phyloP scores from a whole-genome alignment of 148 eudicot genomes.

The Vaccinium myrtillus region DNA sequence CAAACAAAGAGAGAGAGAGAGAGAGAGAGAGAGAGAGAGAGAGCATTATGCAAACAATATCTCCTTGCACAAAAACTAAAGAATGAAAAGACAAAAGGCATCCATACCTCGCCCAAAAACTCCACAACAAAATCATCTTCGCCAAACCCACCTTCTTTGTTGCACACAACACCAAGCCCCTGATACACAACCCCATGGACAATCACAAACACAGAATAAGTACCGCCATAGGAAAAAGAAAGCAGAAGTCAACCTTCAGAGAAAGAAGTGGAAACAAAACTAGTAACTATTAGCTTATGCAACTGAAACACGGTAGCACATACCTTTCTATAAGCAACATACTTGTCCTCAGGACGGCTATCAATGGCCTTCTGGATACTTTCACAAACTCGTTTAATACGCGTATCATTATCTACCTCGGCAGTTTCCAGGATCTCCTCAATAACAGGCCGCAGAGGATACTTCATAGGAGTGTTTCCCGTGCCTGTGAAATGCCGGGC shows the following conservation, averaged over 20 bases:
- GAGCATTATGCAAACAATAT: background rate
- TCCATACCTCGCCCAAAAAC: conserved; percentile 86
- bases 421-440: conserved; percentile 65
- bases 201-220: conserved; percentile 5
- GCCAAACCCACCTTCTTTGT: conserved; percentile 87
- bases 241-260: background rate
- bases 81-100: background rate
- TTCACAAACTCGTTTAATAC: conserved; percentile 52
- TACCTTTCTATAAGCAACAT: conserved; percentile 97
- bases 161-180: conserved; percentile 99
- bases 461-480: conserved; percentile 85
- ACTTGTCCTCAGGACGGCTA: conserved; percentile 79
- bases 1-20: background rate
- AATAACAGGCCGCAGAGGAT: conserved; percentile 70
- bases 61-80: background rate
- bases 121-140: conserved; percentile 94
- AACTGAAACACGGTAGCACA: background rate
- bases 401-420: conserved; percentile 39
- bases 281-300: background rate
- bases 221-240: background rate
- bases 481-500: conserved; percentile 76
- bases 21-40: background rate
- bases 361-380: conserved; percentile 67
- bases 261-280: background rate
- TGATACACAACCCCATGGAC: conserved; percentile 24